Evolutionary conservation across 129 eudicot genomes (phyloP).

Genomic region (Solidago caesia): DNA sequence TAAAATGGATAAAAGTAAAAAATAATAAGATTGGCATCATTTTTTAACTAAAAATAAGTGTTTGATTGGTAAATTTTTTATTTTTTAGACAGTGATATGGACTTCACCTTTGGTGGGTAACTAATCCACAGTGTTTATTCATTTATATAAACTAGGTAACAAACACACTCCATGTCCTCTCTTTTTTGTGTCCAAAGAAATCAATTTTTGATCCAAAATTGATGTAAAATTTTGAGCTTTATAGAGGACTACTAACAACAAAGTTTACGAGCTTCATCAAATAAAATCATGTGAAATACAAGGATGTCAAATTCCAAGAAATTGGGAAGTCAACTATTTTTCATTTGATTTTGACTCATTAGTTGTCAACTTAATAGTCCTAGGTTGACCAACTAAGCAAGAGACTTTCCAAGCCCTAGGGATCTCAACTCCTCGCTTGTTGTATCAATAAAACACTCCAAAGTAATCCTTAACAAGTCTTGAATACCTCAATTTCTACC

Average conservation of each 20-base stretch:
- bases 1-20: not conserved
- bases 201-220: no score
- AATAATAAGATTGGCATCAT: no score
- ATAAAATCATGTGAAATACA: not conserved
- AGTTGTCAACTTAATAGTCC: conserved; percentile 19
- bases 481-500: conserved; percentile 14
- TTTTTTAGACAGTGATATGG: no score
- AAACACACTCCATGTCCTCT: no score
- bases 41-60: no score
- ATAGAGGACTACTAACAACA: not conserved
- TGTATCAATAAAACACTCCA: conserved; percentile 29
- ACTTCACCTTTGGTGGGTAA: no score
- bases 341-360: conserved; percentile 7
- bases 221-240: not conserved
- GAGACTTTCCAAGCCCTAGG: conserved; percentile 12
- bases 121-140: no score
- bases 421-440: conserved; percentile 26
- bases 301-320: conserved; percentile 20
- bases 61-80: no score
- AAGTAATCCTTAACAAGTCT: conserved; percentile 8
- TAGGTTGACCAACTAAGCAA: conserved; percentile 29
- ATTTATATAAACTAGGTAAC: no score
- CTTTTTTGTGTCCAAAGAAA: no score
- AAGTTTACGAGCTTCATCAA: not conserved
- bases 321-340: conserved; percentile 19